Percentiles rank a stretch among this genome's conserved stretches.
These are phyloP conservation scores for Crithidia fasciculata DNA, from an alignment of 208 protist genomes.

Conservation along the genomic window DNA sequence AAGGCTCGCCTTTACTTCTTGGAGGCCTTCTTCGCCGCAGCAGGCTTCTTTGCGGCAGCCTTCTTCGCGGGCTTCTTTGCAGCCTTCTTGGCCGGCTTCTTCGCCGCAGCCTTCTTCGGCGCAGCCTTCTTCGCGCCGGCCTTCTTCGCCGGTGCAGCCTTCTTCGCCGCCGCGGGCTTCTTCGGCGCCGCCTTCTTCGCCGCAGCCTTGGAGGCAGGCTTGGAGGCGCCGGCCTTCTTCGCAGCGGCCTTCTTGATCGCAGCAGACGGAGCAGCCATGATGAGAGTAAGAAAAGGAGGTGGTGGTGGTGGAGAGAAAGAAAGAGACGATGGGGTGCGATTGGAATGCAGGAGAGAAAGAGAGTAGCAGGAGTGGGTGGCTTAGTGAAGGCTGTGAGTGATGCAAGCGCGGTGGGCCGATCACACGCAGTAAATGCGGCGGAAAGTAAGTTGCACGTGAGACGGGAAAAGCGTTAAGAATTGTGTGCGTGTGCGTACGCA, in stretches of 20 bases:
- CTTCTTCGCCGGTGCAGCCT: slow-evolving; percentile 30
- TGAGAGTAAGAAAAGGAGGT: background rate
- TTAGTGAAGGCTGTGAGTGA: no score
- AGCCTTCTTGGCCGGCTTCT: slow-evolving; percentile 11
- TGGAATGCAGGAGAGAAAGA: slow-evolving; percentile 3
- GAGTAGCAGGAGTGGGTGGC: background rate
- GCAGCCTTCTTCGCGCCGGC: slow-evolving; percentile 24
- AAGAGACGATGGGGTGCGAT: background rate
- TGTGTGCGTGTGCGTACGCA: no score
- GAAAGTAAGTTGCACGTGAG: no score
- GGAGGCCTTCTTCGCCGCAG: slow-evolving; percentile 32
- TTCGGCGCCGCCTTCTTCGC: slow-evolving; percentile 22
- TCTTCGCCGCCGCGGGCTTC: slow-evolving; percentile 35
- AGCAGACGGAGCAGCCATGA: slow-evolving; percentile 26
- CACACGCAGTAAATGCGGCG: no score
- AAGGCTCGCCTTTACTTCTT: slow-evolving; percentile 20
- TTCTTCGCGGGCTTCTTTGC: slow-evolving; percentile 18
- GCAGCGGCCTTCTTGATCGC: slow-evolving; percentile 27
- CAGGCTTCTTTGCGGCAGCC: slow-evolving; percentile 27
- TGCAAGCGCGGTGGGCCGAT: no score
- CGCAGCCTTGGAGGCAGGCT: slow-evolving; percentile 29
- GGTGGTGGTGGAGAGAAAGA: background rate
- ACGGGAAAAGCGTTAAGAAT: no score
- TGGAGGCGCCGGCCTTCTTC: slow-evolving; percentile 31
- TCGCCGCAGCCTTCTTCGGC: slow-evolving; percentile 23